Conservation (phyloP, 1,139 yeast species). For the Kodamaea fungicola region DNA sequence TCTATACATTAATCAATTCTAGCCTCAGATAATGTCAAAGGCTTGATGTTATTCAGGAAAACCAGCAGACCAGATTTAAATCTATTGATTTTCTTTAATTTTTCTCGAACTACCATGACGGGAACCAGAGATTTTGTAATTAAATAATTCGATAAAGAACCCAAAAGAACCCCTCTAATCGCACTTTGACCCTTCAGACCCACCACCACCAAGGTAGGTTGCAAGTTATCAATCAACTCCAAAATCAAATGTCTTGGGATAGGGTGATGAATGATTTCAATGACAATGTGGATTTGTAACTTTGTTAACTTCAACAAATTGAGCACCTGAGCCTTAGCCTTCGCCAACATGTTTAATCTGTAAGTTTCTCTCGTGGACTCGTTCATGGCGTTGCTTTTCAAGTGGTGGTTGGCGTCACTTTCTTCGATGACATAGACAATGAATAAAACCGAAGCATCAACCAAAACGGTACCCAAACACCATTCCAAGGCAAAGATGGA, state of each 20-base stretch:
- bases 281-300: constrained; percentile 70
- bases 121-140: constrained; percentile 81
- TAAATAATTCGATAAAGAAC: constrained; percentile 71
- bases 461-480: constrained; percentile 82
- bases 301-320: constrained; percentile 66
- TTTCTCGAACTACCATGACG: constrained; percentile 85
- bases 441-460: constrained; percentile 80
- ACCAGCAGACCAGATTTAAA: constrained; percentile 46
- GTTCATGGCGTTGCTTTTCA: constrained; percentile 38
- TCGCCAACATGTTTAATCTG: constrained; percentile 56
- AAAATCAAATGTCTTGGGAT: constrained; percentile 82
- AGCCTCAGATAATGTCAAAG: constrained; percentile 48
- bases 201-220: constrained; percentile 80
- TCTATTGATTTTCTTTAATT: constrained; percentile 70
- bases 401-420: constrained; percentile 46
- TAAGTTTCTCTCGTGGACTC: constrained; percentile 47
- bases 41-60: constrained; percentile 47
- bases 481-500: constrained; percentile 85
- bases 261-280: constrained; percentile 79
- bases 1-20: constrained; percentile 34
- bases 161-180: constrained; percentile 70
- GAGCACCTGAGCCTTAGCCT: constrained; percentile 57
- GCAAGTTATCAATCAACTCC: constrained; percentile 77
- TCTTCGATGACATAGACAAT: constrained; percentile 78
- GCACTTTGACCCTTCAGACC: constrained; percentile 80